Evolutionary conservation across 2,329 filamentous ascomycete genomes (phyloP).

Genomic region (Parascedosporium putredinis): DNA sequence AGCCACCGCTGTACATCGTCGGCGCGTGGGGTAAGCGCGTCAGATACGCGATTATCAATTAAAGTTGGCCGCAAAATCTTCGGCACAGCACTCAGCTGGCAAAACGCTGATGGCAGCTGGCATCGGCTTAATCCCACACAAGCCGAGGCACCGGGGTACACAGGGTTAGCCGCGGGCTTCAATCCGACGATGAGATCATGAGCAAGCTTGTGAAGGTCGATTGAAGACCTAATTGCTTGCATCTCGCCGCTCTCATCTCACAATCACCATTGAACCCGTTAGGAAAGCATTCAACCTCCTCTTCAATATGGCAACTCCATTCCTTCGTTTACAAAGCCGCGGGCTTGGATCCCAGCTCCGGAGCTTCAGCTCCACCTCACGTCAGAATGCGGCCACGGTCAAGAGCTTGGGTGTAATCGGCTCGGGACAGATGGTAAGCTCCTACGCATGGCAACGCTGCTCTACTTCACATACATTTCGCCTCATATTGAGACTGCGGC

Average conservation of each 20-base stretch:
- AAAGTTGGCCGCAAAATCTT: neutral
- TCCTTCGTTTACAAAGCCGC: slow-evolving; percentile 24
- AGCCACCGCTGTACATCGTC: too few relatives aligned
- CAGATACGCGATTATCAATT: slow-evolving; percentile 1
- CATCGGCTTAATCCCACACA: too few relatives aligned
- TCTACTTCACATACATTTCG: too few relatives aligned
- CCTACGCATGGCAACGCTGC: neutral
- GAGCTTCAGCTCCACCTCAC: slow-evolving; percentile 59
- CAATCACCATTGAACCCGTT: too few relatives aligned
- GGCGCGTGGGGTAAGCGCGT: slow-evolving; percentile 5
- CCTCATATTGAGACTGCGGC: too few relatives aligned
- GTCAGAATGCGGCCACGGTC: slow-evolving; percentile 56
- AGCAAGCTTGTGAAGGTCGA: slow-evolving; percentile 8
- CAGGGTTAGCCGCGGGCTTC: slow-evolving; percentile 18
- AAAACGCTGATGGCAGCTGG: too few relatives aligned
- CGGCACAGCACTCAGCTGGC: too few relatives aligned
- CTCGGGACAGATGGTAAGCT: slow-evolving; percentile 84
- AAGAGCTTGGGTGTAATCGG: slow-evolving; percentile 86
- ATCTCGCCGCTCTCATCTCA: too few relatives aligned
- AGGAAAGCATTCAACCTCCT: too few relatives aligned
- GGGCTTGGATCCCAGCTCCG: slow-evolving; percentile 20
- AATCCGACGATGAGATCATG: slow-evolving; percentile 26
- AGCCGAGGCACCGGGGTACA: too few relatives aligned
- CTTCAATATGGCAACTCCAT: slow-evolving; percentile 29
- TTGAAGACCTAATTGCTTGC: too few relatives aligned